These are phyloP conservation scores for Tephrocybe rancida DNA, from an alignment of 768 basidiomycete species.

Conservation along the genomic window DNA sequence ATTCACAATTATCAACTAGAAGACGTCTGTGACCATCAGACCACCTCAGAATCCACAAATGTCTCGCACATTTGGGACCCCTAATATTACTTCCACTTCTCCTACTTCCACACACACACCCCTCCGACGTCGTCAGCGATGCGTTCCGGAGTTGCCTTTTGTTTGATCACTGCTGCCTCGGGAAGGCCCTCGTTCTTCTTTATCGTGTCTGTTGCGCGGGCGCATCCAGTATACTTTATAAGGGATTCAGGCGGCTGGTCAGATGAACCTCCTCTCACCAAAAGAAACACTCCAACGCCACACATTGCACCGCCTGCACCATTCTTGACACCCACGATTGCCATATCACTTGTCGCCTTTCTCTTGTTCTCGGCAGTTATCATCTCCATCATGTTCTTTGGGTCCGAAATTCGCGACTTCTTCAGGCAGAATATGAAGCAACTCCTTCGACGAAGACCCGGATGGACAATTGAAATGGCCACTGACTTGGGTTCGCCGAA, in stretches of 20 bases:
- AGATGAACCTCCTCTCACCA: not conserved
- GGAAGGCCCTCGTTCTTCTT: slow-evolving; percentile 1
- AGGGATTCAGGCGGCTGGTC: not conserved
- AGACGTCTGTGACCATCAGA: no score
- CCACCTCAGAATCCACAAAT: no score
- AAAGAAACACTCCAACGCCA: no score
- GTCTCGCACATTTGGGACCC: no score
- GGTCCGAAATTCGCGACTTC: slow-evolving; percentile 10
- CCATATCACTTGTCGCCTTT: slow-evolving; percentile 20
- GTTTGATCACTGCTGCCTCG: slow-evolving; percentile 6
- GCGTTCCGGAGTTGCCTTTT: slow-evolving; percentile 2
- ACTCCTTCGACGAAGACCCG: not conserved
- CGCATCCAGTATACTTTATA: not conserved
- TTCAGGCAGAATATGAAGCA: slow-evolving; percentile 7
- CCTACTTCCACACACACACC: no score
- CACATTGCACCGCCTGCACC: not conserved
- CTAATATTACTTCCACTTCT: no score
- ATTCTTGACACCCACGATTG: slow-evolving; percentile 17
- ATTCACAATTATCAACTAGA: no score
- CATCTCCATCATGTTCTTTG: slow-evolving; percentile 19
- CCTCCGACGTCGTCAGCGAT: not conserved
- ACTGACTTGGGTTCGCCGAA: slow-evolving; percentile 10
- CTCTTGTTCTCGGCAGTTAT: slow-evolving; percentile 18
- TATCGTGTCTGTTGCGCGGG: not conserved
- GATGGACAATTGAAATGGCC: slow-evolving; percentile 7